Evolutionary conservation across 306 rosid genomes (phyloP).

Genomic region (Medicago truncatula): DNA sequence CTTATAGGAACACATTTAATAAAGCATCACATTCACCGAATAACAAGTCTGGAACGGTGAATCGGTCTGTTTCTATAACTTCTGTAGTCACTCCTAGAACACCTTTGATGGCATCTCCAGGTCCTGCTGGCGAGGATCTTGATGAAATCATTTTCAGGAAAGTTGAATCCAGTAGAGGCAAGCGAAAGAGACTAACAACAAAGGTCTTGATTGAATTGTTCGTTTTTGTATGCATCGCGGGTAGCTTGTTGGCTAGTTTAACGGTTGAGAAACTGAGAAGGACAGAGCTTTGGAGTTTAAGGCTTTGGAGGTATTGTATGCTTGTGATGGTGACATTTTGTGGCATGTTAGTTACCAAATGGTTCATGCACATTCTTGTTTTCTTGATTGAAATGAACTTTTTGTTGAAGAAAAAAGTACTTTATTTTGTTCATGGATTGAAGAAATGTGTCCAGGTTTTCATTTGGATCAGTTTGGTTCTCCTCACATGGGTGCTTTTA

Average conservation of each 20-base stretch:
- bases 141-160: constrained; percentile 69
- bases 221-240: constrained; percentile 53
- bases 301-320: constrained; percentile 87
- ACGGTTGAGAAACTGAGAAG: constrained; percentile 48
- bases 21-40: constrained; percentile 69
- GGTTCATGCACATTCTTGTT: constrained; percentile 77
- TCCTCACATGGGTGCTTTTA: constrained; percentile 71
- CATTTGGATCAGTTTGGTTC: constrained; percentile 76
- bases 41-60: constrained; percentile 45
- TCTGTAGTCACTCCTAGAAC: constrained; percentile 55
- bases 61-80: constrained; percentile 50
- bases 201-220: constrained; percentile 59
- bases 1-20: constrained; percentile 48
- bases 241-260: constrained; percentile 63
- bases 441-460: constrained; percentile 78
- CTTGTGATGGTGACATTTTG: constrained; percentile 75
- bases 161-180: constrained; percentile 60
- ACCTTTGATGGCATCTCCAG: constrained; percentile 53
- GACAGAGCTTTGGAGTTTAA: constrained; percentile 57
- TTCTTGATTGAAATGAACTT: constrained; percentile 87
- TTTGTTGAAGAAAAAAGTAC: constrained; percentile 74
- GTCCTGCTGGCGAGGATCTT: constrained; percentile 57
- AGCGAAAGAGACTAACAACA: constrained; percentile 52
- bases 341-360: constrained; percentile 76
- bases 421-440: constrained; percentile 93